phyloP scores from a whole-genome alignment of 768 basidiomycete genomes.

The Steccherinum ochraceum region DNA sequence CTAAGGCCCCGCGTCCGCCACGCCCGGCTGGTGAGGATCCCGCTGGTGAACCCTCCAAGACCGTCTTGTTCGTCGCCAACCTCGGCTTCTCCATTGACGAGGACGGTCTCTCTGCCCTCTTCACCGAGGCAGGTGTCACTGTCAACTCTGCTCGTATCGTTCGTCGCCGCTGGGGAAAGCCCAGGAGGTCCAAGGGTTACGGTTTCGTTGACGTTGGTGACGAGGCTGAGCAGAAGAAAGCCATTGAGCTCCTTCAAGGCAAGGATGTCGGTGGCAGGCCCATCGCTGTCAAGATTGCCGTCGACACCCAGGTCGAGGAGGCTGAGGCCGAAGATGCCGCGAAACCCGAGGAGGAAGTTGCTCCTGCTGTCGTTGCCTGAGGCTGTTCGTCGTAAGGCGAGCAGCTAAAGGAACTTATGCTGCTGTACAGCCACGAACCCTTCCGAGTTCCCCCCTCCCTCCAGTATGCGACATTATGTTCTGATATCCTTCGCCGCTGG shows the following conservation, averaged over 20 bases:
- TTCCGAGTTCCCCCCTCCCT: background rate
- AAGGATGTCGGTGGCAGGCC: slow-evolving; percentile 81
- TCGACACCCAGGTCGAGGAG: slow-evolving; percentile 70
- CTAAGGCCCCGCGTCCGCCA: slow-evolving; percentile 47
- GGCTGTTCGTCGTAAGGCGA: background rate
- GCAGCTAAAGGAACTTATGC: too few relatives aligned
- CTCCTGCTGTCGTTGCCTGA: slow-evolving; percentile 17
- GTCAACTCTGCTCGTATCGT: slow-evolving; percentile 89
- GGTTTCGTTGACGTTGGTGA: slow-evolving; percentile 94
- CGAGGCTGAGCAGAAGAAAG: slow-evolving; percentile 88
- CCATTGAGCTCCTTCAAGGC: slow-evolving; percentile 79
- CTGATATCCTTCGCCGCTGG: background rate
- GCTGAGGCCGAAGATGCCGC: slow-evolving; percentile 32
- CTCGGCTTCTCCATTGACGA: slow-evolving; percentile 94
- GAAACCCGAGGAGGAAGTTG: slow-evolving; percentile 16
- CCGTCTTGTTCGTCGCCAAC: slow-evolving; percentile 93
- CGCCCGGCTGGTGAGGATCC: slow-evolving; percentile 82
- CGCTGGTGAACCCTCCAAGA: slow-evolving; percentile 82
- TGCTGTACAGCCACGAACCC: too few relatives aligned
- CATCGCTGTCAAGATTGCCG: slow-evolving; percentile 93
- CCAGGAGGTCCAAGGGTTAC: slow-evolving; percentile 91
- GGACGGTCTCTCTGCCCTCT: slow-evolving; percentile 68
- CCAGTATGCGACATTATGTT: background rate
- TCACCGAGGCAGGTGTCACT: slow-evolving; percentile 79
- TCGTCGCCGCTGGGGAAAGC: slow-evolving; percentile 74